Evolutionary conservation across 495 filamentous ascomycete species (phyloP).

Genomic region (Elaphomyces granulatus): DNA sequence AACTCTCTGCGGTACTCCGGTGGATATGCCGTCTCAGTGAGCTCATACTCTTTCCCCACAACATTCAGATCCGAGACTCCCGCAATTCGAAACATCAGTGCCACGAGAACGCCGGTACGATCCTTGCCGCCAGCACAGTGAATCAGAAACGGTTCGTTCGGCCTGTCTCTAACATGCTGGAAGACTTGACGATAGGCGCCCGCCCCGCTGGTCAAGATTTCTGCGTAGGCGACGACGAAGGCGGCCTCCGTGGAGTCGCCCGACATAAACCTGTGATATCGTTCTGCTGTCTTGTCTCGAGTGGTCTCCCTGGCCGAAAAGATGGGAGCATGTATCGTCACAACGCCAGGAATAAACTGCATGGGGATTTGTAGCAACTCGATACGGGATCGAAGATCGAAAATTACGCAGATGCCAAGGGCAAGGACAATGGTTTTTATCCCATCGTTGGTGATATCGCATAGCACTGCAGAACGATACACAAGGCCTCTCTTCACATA

Average conservation of each 20-base stretch:
- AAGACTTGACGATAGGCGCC: conserved; percentile 23
- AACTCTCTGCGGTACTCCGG: not conserved
- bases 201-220: conserved; percentile 27
- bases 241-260: conserved; percentile 31
- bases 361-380: conserved; percentile 26
- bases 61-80: conserved; percentile 12
- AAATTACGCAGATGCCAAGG: conserved; percentile 46
- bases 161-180: conserved; percentile 26
- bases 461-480: conserved; percentile 39
- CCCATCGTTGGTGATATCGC: conserved; percentile 34
- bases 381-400: conserved; percentile 51
- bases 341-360: conserved; percentile 16
- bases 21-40: conserved; percentile 6
- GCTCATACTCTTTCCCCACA: conserved; percentile 5
- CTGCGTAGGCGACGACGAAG: conserved; percentile 40
- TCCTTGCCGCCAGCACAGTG: conserved; percentile 58
- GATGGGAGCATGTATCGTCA: conserved; percentile 34
- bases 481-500: no score
- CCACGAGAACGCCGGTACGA: conserved; percentile 46
- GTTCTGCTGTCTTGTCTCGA: conserved; percentile 4
- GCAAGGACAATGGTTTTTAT: conserved; percentile 28
- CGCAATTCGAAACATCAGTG: conserved; percentile 40
- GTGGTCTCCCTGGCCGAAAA: conserved; percentile 38
- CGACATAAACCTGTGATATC: conserved; percentile 6
- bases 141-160: conserved; percentile 31